Percentiles rank a stretch among this genome's conserved stretches.
Evolutionary conservation across 495 filamentous ascomycete genomes (phyloP).

Genomic region (Podospora appendiculata): DNA sequence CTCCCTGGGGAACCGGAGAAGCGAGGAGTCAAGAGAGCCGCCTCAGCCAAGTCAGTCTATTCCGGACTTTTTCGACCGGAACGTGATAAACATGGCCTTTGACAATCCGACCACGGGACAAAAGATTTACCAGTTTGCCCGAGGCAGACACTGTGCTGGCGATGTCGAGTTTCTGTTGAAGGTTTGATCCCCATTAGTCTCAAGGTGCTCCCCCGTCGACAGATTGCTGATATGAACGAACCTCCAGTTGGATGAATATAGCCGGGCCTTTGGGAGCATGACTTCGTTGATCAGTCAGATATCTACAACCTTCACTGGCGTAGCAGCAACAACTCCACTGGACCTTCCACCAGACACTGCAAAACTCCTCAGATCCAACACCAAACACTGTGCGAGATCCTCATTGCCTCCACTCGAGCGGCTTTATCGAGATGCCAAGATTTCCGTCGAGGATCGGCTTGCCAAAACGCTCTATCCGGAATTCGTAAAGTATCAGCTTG

Average conservation of each 20-base stretch:
- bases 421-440: conserved; percentile 37
- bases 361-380: conserved; percentile 28
- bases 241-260: conserved; percentile 25
- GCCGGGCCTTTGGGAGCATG: conserved; percentile 25
- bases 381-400: conserved; percentile 29
- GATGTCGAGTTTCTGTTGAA: conserved; percentile 44
- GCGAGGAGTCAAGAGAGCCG: background rate
- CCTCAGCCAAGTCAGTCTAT: conserved; percentile 2
- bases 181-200: conserved; percentile 17
- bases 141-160: conserved; percentile 31
- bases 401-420: conserved; percentile 35
- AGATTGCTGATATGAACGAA: background rate
- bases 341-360: conserved; percentile 26
- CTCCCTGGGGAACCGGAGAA: background rate
- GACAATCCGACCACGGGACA: conserved; percentile 35
- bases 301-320: conserved; percentile 34
- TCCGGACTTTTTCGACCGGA: conserved; percentile 35
- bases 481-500: conserved; percentile 35
- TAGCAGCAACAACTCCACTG: conserved; percentile 32
- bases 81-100: conserved; percentile 40
- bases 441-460: conserved; percentile 34
- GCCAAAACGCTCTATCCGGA: conserved; percentile 39
- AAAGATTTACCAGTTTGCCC: conserved; percentile 35
- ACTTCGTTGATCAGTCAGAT: conserved; percentile 36
- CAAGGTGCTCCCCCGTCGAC: too few species aligned